Base-by-base conservation (phyloP, 179 eudicot species). In the Carnegiea gigantea region DNA sequence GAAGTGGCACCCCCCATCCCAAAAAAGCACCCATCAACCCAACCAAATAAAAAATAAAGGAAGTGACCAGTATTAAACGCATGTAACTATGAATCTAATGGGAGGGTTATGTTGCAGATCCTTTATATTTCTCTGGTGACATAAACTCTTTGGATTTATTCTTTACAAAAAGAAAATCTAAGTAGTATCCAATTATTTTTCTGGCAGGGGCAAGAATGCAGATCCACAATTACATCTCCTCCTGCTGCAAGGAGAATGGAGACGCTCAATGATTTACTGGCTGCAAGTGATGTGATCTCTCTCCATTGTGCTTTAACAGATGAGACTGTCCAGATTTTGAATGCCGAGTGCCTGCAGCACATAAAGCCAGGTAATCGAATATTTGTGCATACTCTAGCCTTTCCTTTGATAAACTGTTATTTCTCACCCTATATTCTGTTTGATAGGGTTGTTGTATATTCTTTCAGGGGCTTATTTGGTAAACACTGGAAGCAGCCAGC, bases 181-280 rank as follows among this genome's bases (percentile, higher is more conserved):
- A 67, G 6, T 28, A 67, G 72, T 12, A 26, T 67, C 20, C 33
- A 23, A 73, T 24, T 48, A 0, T 78, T 40, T 40, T 64, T 70
- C 49, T 46, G 86, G 48, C 87, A 87, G 80, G 91, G 92, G 38
- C 89, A 89, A 83, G 81, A 86, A 80, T 90, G 86, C 78, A 83
- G 93, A 77, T 64, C 91, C 48, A 80, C 92, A 17, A 70, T 86
- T 71, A 83, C 85, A 70, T 96, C 93, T 74, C 99, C 98, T 74
- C 84, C 97, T 81, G 95, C 97, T 85, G 99, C 98, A 53, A 87
- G 99, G 86, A 94, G 95, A 88, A 96, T 96, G 99, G 99, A 96
- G 83, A 96, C 99, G 30, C 96, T 96, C 30, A 96, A 96, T 79
- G 99, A 96, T 88, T 86, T 96, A 82, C 89, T 96, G 84, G 98